Evolutionary conservation across 805 yeast genomes (phyloP).

Genomic region (Starmerella tilneyi): DNA sequence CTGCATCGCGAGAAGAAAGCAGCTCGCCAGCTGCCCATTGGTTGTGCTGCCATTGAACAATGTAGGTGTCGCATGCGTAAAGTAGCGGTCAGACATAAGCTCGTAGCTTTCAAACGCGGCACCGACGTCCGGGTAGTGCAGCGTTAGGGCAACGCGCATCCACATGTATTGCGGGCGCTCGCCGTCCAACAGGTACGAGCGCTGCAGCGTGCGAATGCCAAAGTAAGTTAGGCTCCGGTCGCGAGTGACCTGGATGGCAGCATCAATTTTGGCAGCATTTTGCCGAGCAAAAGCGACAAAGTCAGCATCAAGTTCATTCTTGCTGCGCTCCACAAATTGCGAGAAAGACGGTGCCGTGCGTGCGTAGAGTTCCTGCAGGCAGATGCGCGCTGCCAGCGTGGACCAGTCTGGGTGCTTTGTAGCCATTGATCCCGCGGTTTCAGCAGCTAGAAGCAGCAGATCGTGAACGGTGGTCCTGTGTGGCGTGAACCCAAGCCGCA

Average conservation of each 20-base stretch:
- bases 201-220: conserved; percentile 77
- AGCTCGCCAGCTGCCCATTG: conserved; percentile 70
- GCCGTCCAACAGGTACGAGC: conserved; percentile 59
- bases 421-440: conserved; percentile 91
- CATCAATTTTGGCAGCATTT: conserved; percentile 51
- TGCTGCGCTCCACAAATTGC: conserved; percentile 40
- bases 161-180: conserved; percentile 84
- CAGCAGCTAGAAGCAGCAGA: conserved; percentile 49
- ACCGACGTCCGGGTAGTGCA: conserved; percentile 51
- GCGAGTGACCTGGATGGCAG: conserved; percentile 55
- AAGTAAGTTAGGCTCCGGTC: conserved; percentile 67
- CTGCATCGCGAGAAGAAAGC: conserved; percentile 79
- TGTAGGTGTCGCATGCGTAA: conserved; percentile 91
- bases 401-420: conserved; percentile 95
- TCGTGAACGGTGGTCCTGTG: conserved; percentile 40
- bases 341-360: conserved; percentile 75
- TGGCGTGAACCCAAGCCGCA: conserved; percentile 6
- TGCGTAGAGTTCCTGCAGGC: conserved; percentile 77
- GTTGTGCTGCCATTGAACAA: conserved; percentile 69
- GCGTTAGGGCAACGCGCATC: conserved; percentile 82
- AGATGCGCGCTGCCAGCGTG: conserved; percentile 69
- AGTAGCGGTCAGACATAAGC: conserved; percentile 69
- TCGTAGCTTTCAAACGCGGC: conserved; percentile 66
- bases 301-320: conserved; percentile 38
- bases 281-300: conserved; percentile 45